A percentile compares a stretch with the other conserved stretches of the same genome.
Conservation (phyloP, 768 basidiomycete species). For the Sarcomyxa edulis region DNA sequence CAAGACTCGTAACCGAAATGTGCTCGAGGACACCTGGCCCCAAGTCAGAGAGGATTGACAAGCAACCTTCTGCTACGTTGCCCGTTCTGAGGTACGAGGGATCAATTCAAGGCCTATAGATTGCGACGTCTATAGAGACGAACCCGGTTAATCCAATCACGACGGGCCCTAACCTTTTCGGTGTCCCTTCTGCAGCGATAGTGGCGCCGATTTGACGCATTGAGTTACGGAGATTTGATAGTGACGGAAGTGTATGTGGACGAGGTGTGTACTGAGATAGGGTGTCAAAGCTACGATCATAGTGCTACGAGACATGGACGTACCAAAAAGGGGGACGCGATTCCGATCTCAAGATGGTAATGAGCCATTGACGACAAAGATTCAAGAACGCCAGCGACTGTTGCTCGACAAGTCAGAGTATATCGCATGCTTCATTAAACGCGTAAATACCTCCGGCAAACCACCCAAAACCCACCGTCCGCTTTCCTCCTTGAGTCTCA, state of each 20-base stretch:
- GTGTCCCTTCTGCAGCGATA: constrained; percentile 54
- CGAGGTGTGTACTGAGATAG: constrained; percentile 63
- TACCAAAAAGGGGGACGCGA: constrained; percentile 81
- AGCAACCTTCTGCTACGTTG: constrained; percentile 75
- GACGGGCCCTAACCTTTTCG: constrained; percentile 65
- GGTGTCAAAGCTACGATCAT: too few relatives aligned
- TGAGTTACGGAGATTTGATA: constrained; percentile 45
- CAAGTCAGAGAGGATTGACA: constrained; percentile 67
- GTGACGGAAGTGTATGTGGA: constrained; percentile 65
- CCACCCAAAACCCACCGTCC: constrained; percentile 89
- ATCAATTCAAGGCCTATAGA: constrained; percentile 2
- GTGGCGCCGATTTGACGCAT: constrained; percentile 52
- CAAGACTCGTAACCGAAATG: constrained; percentile 53
- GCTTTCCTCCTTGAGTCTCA: constrained; percentile 46
- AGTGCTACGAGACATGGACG: too few relatives aligned
- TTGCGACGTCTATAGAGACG: constrained; percentile 10
- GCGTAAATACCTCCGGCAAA: constrained; percentile 73
- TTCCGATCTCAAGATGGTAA: constrained; percentile 69
- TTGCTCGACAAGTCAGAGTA: background rate
- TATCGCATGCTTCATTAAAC: background rate
- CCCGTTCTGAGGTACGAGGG: constrained; percentile 49
- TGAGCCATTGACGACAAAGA: constrained; percentile 76
- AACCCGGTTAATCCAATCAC: constrained; percentile 84
- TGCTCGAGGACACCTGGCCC: constrained; percentile 60
- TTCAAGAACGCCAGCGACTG: constrained; percentile 83